Evolutionary conservation across 495 filamentous ascomycete species (phyloP), one percentile per base, ranked within the genome.

Genomic region (Halenospora varia): DNA sequence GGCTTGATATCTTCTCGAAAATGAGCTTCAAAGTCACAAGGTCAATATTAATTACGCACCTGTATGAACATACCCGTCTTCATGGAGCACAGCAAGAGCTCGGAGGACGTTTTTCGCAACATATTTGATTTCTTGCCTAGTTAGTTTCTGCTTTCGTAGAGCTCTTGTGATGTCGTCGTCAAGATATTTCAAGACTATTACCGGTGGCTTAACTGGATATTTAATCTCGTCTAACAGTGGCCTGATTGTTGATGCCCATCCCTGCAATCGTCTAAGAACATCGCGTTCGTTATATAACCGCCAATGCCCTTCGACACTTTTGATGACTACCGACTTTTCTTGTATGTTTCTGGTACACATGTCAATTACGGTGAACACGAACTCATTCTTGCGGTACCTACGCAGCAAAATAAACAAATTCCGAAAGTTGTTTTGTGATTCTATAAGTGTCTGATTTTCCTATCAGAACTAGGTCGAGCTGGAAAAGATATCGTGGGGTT

Each of bases 171-270:
- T 23, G 44, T 57, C 4, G 51, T 61, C 62, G 51, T 78, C 77
- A n/a, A 77, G 66, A 62, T 75, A 63, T 25, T 64, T 59, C 40
- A 77, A 57, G 15, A 77, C 71, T 45, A 77, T 70, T 0, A 70
- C 65, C n/a, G 68, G 68, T 22, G 71, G 74, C 45, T 73, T 68
- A 41, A 53, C 26, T 40, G 68, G 69, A 35, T 72, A 59, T 19
- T 66, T 25, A 45, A 76, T 70, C 39, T 76, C 69, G 53, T 76
- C 70, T 35, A 75, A 51, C 19, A 75, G 48, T 13, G 70, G 72
- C 17, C 71, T 70, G n/a, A 76, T 41, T 10, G 3, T 29, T 0
- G 66, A 66, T 2, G 67, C 70, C 49, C 63, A 52, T 35, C 50
- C 24, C 59, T 76, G 73, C 59, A 75, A 75, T 49, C 56, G 68